These are phyloP conservation scores for Cinchona pubescens DNA, from an alignment of 257 asterid genomes.

Conservation along the genomic window DNA sequence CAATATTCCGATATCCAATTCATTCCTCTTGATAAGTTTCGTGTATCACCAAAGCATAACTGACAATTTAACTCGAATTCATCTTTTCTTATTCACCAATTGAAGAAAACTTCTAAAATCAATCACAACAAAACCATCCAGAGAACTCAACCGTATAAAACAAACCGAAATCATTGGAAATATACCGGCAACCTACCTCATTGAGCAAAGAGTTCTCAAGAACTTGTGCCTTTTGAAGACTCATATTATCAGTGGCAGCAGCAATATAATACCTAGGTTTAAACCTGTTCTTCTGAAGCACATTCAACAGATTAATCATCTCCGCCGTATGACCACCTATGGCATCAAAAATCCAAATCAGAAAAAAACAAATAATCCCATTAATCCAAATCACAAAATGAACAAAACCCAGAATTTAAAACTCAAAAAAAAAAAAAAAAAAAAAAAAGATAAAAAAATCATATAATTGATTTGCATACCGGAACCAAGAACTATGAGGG, in stretches of 20 bases:
- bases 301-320: constrained; percentile 72
- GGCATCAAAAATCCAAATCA: constrained; percentile 15
- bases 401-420: not conserved
- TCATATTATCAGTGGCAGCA: constrained; percentile 96
- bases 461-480: constrained; percentile 34
- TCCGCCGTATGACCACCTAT: constrained; percentile 98
- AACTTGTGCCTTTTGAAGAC: constrained; percentile 78
- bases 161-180: not conserved
- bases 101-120: too few relatives aligned
- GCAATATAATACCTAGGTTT: constrained; percentile 74
- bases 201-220: constrained; percentile 61
- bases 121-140: not conserved
- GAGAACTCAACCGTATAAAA: not conserved
- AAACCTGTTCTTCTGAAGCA: constrained; percentile 62
- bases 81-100: not conserved
- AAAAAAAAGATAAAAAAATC: not conserved
- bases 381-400: not conserved
- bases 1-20: not conserved
- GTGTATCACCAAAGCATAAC: not conserved
- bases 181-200: constrained; percentile 37
- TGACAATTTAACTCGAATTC: not conserved
- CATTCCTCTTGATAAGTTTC: not conserved
- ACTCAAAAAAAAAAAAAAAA: not conserved
- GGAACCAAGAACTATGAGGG: constrained; percentile 77
- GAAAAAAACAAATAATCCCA: not conserved